Evolutionary conservation across 2,329 filamentous ascomycete genomes (phyloP).

Genomic region (Aspergillus niger): DNA sequence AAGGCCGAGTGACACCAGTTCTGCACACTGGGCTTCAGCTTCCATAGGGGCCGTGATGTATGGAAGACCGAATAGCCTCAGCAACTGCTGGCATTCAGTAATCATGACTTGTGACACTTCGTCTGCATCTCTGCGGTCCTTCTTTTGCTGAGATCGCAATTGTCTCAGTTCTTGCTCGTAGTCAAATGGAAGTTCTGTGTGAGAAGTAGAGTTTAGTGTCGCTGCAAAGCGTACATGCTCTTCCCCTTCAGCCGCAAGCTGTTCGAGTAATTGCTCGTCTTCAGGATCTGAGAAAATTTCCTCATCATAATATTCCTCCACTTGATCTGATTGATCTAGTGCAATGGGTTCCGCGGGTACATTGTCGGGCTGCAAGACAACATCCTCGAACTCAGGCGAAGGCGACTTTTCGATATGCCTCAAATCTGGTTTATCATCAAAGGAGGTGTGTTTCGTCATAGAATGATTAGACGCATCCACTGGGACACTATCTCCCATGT

Average conservation of each 20-base stretch:
- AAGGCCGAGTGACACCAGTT: constrained; percentile 79
- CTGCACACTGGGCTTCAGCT: constrained; percentile 95
- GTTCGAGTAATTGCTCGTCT: constrained; percentile 83
- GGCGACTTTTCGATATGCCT: constrained; percentile 36
- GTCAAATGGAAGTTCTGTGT: constrained; percentile 69
- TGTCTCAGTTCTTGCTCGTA: constrained; percentile 88
- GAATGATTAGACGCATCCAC: constrained; percentile 20
- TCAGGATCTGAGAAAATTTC: constrained; percentile 82
- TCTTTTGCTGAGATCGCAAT: constrained; percentile 90
- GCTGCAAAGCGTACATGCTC: constrained; percentile 93
- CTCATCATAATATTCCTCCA: constrained; percentile 40
- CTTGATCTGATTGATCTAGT: neutral
- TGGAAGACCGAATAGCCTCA: constrained; percentile 87
- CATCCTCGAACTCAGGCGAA: constrained; percentile 28
- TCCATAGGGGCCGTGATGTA: constrained; percentile 99
- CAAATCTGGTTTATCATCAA: neutral
- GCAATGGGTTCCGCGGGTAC: constrained; percentile 12
- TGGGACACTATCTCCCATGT: constrained; percentile 25
- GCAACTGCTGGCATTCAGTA: constrained; percentile 86
- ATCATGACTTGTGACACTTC: constrained; percentile 98
- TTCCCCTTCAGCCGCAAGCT: constrained; percentile 86
- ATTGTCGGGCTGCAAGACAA: constrained; percentile 20
- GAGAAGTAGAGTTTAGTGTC: constrained; percentile 75
- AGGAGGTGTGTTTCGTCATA: neutral
- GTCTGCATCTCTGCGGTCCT: constrained; percentile 91